These are phyloP conservation scores for Kregervanrija pseudodelftensis DNA, from an alignment of 805 yeast genomes.

Conservation along the genomic window DNA sequence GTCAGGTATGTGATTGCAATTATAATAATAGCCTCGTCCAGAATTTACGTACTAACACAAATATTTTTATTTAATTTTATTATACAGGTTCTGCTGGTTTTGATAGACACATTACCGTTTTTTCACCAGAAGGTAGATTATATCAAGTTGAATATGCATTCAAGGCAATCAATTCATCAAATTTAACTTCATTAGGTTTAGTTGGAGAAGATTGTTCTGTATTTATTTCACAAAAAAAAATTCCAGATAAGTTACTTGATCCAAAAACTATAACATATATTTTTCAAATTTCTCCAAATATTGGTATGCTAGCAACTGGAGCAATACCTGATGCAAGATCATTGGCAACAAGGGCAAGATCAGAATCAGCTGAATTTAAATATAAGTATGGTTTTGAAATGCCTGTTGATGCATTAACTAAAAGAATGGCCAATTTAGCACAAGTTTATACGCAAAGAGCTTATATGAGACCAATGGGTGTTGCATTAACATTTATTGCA, in stretches of 20 bases:
- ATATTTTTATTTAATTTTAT: constrained; percentile 30
- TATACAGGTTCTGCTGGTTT: constrained; percentile 77
- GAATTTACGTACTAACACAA: no score
- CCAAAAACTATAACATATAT: constrained; percentile 80
- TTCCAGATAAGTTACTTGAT: constrained; percentile 90
- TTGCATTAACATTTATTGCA: constrained; percentile 79
- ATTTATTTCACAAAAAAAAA: constrained; percentile 88
- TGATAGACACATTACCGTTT: constrained; percentile 97
- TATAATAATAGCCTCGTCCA: no score
- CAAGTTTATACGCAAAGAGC: constrained; percentile 97
- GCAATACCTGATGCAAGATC: constrained; percentile 94
- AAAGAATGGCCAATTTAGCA: constrained; percentile 91
- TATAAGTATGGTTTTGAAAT: constrained; percentile 94
- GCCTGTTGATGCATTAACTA: constrained; percentile 89
- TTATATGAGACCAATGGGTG: constrained; percentile 97
- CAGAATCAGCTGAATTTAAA: constrained; percentile 94
- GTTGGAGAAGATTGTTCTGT: constrained; percentile 85
- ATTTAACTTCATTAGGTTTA: constrained; percentile 81
- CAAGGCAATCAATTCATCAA: constrained; percentile 91
- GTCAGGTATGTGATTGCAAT: constrained; percentile 23
- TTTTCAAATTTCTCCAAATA: constrained; percentile 69
- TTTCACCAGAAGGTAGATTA: constrained; percentile 96
- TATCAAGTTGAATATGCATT: constrained; percentile 91
- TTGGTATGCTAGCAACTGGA: constrained; percentile 92
- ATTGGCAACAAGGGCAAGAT: constrained; percentile 80